Conservation (phyloP, 2,329 filamentous ascomycete species). For the Sporothrix humicola region DNA sequence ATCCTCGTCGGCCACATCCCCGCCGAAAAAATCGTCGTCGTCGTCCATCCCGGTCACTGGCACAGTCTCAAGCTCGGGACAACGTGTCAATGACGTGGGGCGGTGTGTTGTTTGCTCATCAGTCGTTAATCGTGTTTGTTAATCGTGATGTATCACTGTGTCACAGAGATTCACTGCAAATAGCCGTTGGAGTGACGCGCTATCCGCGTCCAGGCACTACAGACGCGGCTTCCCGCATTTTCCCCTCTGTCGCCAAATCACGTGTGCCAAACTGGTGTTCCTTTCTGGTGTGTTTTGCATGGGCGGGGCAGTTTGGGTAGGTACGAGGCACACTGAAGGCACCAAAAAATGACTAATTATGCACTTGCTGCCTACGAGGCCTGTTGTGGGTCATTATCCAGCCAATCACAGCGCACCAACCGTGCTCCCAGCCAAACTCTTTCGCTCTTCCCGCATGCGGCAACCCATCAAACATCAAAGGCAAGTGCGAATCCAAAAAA, state of each 20-base stretch:
- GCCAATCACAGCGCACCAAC: constrained; percentile 16
- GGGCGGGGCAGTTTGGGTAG: neutral
- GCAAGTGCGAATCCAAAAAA: neutral
- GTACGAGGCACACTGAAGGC: constrained; percentile 7
- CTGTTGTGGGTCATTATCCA: neutral
- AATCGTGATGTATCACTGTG: no score
- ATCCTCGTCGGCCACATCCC: constrained; percentile 69
- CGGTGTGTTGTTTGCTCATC: neutral
- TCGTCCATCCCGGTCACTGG: constrained; percentile 48
- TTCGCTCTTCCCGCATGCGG: constrained; percentile 30
- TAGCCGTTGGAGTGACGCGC: constrained; percentile 20
- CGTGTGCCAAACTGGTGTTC: constrained; percentile 22
- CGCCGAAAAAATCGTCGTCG: constrained; percentile 63
- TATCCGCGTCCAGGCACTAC: constrained; percentile 1
- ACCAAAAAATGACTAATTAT: constrained; percentile 29
- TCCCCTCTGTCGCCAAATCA: constrained; percentile 37
- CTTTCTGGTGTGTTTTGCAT: neutral
- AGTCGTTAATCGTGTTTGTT: neutral
- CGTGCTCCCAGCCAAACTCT: constrained; percentile 13
- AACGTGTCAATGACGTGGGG: constrained; percentile 6
- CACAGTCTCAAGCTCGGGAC: neutral
- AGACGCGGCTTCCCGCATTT: neutral
- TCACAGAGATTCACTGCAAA: neutral
- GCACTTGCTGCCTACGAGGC: neutral
- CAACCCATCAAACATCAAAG: constrained; percentile 12